These are phyloP conservation scores for Noccaea caerulescens DNA, from an alignment of 345 rosid genomes.

Conservation along the genomic window DNA sequence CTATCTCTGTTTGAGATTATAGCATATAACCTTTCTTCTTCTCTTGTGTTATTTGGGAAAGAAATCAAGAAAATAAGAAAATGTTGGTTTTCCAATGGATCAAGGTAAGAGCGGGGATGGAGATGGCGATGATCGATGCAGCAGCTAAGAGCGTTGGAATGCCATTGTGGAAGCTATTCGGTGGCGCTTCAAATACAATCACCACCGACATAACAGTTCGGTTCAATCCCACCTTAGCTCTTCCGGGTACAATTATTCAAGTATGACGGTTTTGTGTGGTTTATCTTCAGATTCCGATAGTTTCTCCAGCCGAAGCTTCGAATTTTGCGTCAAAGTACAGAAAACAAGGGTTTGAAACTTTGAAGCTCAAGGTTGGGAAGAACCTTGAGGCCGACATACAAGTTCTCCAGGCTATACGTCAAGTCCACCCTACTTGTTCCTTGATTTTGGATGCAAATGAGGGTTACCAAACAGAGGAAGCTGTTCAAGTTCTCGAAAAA, in stretches of 20 bases:
- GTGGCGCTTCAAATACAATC: conserved; percentile 71
- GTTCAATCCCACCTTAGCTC: conserved; percentile 42
- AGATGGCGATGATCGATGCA: conserved; percentile 95
- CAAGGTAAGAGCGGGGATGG: conserved; percentile 87
- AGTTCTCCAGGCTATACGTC: conserved; percentile 86
- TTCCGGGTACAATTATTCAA: conserved; percentile 31
- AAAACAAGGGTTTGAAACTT: conserved; percentile 72
- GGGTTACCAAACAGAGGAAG: conserved; percentile 78
- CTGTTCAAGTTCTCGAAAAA: conserved; percentile 76
- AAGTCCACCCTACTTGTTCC: conserved; percentile 68
- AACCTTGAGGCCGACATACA: conserved; percentile 71
- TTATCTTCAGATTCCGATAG: conserved; percentile 84
- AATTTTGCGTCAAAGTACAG: conserved; percentile 71
- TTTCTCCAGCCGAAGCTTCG: conserved; percentile 75
- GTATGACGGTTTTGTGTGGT: conserved; percentile 2
- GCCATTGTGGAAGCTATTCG: conserved; percentile 86
- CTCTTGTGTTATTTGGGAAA: no score
- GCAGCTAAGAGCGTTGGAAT: conserved; percentile 67
- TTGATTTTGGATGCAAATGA: conserved; percentile 97
- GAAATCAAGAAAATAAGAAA: not conserved
- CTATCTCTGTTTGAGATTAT: not conserved
- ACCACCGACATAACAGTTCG: conserved; percentile 88
- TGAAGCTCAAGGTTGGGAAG: conserved; percentile 96
- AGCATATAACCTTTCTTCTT: no score
- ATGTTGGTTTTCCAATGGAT: not conserved